Evolutionary conservation across 2,329 filamentous ascomycete genomes (phyloP).

Genomic region (Clarireedia homoeocarpa): DNA sequence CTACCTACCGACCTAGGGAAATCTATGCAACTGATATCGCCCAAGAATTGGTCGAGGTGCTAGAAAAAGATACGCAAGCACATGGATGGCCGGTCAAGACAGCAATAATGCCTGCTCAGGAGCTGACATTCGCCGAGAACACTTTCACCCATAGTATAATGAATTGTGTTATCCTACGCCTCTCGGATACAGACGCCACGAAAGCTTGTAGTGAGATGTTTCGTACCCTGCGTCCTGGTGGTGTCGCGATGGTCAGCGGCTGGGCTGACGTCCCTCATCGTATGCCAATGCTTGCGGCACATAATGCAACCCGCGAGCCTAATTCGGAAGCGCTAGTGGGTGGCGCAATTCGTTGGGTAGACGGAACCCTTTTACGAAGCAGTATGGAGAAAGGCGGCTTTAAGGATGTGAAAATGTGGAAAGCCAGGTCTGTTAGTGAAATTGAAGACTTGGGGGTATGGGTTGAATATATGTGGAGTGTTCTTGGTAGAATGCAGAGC

Average conservation of each 20-base stretch:
- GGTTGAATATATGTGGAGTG: neutral
- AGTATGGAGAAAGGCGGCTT: neutral
- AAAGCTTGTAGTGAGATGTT: neutral
- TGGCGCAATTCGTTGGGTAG: neutral
- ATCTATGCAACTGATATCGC: neutral
- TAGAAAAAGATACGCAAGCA: neutral
- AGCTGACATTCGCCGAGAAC: neutral
- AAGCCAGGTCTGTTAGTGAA: neutral
- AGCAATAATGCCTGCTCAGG: neutral
- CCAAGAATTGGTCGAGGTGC: neutral
- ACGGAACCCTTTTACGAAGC: neutral
- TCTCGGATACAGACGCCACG: neutral
- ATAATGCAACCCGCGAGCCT: neutral
- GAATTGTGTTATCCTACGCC: neutral
- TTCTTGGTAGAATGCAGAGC: neutral
- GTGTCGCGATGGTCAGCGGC: neutral
- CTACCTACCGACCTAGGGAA: neutral
- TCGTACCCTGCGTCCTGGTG: neutral
- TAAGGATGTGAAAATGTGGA: neutral
- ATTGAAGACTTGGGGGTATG: neutral
- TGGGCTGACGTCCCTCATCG: neutral
- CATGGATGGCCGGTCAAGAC: neutral
- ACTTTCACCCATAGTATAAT: neutral
- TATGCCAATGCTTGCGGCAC: neutral
- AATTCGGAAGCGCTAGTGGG: neutral